These are phyloP conservation scores for Nitzschia putrida DNA, from an alignment of 108 stramenopile species.

Conservation along the genomic window DNA sequence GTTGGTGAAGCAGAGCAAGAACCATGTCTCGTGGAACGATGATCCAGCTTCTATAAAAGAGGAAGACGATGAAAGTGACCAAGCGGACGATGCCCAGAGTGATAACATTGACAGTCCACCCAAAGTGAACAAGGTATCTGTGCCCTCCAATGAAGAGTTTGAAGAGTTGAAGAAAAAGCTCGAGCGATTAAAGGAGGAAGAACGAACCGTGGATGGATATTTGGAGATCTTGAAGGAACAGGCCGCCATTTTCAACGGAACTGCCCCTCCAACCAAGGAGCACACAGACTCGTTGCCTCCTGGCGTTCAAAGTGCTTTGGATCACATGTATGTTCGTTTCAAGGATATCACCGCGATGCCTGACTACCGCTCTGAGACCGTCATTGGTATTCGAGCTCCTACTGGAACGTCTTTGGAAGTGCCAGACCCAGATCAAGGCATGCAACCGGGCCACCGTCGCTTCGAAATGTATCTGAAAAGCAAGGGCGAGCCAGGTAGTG, in stretches of 20 bases:
- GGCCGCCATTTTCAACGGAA: conserved; percentile 30
- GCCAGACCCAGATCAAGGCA: conserved; percentile 85
- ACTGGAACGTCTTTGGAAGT: conserved; percentile 88
- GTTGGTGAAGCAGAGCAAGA: conserved; percentile 86
- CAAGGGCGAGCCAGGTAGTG: conserved; percentile 25
- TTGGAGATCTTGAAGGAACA: conserved; percentile 45
- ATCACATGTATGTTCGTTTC: conserved; percentile 66
- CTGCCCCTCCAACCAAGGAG: conserved; percentile 25
- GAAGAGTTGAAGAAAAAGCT: conserved; percentile 41
- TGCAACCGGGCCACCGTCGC: conserved; percentile 64
- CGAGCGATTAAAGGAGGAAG: conserved; percentile 38
- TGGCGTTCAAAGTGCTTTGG: conserved; percentile 28
- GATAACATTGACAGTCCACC: conserved; percentile 45
- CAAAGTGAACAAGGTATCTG: conserved; percentile 29
- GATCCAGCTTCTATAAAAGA: conserved; percentile 33
- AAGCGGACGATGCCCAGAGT: conserved; percentile 9
- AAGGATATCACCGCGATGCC: conserved; percentile 69
- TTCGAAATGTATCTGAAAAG: conserved; percentile 88
- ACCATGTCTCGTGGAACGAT: conserved; percentile 86
- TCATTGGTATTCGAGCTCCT: conserved; percentile 91
- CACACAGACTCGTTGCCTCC: conserved; percentile 27
- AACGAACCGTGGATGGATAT: conserved; percentile 37
- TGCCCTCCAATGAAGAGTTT: conserved; percentile 22
- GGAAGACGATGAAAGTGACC: conserved; percentile 20
- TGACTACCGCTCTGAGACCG: conserved; percentile 64